These are phyloP conservation scores for Centaurea solstitialis DNA, from an alignment of 129 eudicot species.

Conservation along the genomic window DNA sequence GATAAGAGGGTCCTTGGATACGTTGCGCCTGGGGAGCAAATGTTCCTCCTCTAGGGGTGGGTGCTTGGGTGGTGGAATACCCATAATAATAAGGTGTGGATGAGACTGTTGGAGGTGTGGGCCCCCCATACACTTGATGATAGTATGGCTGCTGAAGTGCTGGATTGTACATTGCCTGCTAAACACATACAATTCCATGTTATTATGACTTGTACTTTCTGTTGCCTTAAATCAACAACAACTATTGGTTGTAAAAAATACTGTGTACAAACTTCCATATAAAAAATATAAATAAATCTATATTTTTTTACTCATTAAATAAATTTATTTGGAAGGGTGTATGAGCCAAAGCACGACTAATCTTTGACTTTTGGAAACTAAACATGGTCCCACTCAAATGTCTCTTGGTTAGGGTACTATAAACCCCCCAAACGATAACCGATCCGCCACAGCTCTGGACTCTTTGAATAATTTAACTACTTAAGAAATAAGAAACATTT, in stretches of 20 bases:
- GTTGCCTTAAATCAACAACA: neutral
- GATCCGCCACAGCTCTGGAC: too few species aligned
- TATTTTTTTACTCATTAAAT: too few species aligned
- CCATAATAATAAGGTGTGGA: conserved; percentile 76
- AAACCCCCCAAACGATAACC: too few species aligned
- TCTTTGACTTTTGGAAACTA: too few species aligned
- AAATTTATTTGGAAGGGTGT: too few species aligned
- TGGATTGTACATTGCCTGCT: conserved; percentile 72
- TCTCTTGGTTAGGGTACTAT: too few species aligned
- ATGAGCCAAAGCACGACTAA: too few species aligned
- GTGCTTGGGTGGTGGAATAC: conserved; percentile 50
- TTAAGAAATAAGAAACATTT: too few species aligned
- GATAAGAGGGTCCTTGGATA: conserved; percentile 66
- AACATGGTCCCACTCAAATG: too few species aligned
- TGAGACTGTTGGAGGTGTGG: conserved; percentile 54
- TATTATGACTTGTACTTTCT: conserved; percentile 31
- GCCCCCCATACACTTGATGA: conserved; percentile 72
- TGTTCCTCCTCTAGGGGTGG: conserved; percentile 71
- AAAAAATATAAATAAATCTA: neutral
- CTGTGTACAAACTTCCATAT: neutral
- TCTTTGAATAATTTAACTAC: too few species aligned
- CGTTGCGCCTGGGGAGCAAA: conserved; percentile 59
- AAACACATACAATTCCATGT: conserved; percentile 20
- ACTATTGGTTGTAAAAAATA: neutral
- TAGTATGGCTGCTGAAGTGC: conserved; percentile 61